Conservation (phyloP, 2,329 filamentous ascomycete genomes). For the Sporothrix pseudoabietina region DNA sequence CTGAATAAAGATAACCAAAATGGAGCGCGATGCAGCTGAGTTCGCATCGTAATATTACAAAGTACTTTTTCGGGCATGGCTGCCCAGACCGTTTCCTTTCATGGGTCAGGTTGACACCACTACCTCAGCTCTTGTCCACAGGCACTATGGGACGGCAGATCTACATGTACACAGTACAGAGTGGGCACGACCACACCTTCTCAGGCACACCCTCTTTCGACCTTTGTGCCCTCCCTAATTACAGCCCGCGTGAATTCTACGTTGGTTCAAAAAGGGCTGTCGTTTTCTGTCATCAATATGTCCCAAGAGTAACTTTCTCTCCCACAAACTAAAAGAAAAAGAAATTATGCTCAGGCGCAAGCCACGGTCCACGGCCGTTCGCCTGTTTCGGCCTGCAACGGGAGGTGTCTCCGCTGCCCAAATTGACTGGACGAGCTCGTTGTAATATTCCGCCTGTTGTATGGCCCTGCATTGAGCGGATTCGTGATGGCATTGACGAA, state of each 20-base stretch:
- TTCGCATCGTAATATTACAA: background rate
- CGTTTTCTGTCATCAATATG: background rate
- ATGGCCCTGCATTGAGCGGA: background rate
- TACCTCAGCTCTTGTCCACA: background rate
- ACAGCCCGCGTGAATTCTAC: background rate
- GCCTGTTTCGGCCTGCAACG: slow-evolving; percentile 5
- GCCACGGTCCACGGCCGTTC: background rate
- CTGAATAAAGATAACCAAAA: background rate
- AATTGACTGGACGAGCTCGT: background rate
- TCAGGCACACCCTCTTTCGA: background rate
- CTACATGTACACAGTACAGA: slow-evolving; percentile 3
- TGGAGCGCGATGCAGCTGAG: background rate
- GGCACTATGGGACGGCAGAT: slow-evolving; percentile 7
- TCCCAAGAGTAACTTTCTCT: background rate
- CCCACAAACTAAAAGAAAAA: background rate
- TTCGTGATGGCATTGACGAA: background rate
- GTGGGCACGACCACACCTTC: background rate
- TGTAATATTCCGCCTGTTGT: background rate
- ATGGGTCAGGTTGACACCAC: background rate
- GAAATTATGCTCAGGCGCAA: background rate
- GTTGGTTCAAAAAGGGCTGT: background rate
- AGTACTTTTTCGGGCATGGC: background rate
- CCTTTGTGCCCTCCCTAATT: background rate
- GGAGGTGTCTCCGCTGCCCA: background rate
- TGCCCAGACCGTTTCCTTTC: background rate